Evolutionary conservation across 768 basidiomycete genomes (phyloP).

Genomic region (Mrakia frigida): DNA sequence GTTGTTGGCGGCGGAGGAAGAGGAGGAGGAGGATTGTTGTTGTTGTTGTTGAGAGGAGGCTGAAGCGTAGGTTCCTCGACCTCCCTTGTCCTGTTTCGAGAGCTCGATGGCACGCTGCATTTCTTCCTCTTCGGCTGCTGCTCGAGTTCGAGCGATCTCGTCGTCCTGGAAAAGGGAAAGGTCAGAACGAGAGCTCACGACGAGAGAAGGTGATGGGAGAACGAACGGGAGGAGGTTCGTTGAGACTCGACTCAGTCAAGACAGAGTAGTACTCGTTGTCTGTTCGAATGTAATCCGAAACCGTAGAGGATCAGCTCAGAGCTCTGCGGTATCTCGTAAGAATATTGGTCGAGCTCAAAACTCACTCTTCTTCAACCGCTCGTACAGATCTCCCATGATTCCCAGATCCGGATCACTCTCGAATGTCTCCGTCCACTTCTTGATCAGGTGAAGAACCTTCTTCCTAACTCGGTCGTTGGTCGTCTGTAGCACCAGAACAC

Average conservation of each 20-base stretch:
- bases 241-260: constrained; percentile 18
- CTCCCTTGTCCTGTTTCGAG: constrained; percentile 87
- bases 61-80: constrained; percentile 48
- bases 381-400: constrained; percentile 85
- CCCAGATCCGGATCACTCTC: constrained; percentile 65
- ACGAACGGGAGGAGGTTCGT: constrained; percentile 21
- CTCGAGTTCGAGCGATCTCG: constrained; percentile 23
- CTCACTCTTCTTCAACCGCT: constrained; percentile 75
- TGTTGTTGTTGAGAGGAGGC: constrained; percentile 2
- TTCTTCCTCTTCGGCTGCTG: constrained; percentile 73
- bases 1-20: background rate
- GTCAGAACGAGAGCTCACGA: background rate
- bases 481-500: constrained; percentile 52
- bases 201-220: background rate
- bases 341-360: background rate
- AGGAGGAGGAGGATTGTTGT: background rate
- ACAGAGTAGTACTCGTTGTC: constrained; percentile 24
- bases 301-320: background rate
- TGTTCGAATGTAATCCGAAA: background rate
- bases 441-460: constrained; percentile 65
- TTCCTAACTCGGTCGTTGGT: constrained; percentile 87
- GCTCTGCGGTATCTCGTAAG: background rate
- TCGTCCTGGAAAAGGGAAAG: constrained; percentile 11
- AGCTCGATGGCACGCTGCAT: constrained; percentile 86
- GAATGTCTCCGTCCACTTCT: constrained; percentile 79